These are phyloP conservation scores for Sugiyamaella marilandica DNA, from an alignment of 805 yeast genomes.

Conservation along the genomic window DNA sequence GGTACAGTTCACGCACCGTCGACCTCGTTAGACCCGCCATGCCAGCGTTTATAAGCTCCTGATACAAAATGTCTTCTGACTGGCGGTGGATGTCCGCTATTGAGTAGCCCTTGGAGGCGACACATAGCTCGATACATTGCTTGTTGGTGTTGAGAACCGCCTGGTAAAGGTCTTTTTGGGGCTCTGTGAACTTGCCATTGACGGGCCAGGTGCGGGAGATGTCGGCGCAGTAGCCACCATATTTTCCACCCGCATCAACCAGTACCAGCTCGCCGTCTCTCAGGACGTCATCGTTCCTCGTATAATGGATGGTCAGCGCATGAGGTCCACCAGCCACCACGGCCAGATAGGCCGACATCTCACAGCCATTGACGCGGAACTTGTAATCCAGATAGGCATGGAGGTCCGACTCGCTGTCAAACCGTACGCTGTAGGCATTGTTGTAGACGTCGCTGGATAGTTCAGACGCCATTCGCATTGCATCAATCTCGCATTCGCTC, in stretches of 20 bases:
- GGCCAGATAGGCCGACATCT: constrained; percentile 84
- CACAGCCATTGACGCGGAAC: constrained; percentile 85
- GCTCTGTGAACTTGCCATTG: constrained; percentile 59
- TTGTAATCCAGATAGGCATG: constrained; percentile 77
- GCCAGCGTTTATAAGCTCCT: constrained; percentile 71
- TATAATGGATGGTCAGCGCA: constrained; percentile 88
- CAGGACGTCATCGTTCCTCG: constrained; percentile 81
- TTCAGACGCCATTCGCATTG: constrained; percentile 79
- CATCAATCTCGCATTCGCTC: constrained; percentile 66
- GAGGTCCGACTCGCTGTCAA: constrained; percentile 70
- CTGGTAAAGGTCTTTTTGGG: constrained; percentile 83
- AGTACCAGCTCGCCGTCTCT: constrained; percentile 76
- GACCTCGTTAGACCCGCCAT: constrained; percentile 37
- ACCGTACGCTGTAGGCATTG: constrained; percentile 59
- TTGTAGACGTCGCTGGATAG: constrained; percentile 82
- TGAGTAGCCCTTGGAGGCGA: constrained; percentile 46
- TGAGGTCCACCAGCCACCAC: constrained; percentile 94
- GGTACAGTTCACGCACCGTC: constrained; percentile 52
- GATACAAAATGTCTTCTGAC: constrained; percentile 54
- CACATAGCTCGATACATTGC: constrained; percentile 67
- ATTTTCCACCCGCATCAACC: constrained; percentile 90
- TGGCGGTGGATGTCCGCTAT: constrained; percentile 70
- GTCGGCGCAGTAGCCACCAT: constrained; percentile 94
- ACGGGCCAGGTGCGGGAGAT: constrained; percentile 97
- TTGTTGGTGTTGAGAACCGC: constrained; percentile 83